A percentile compares a stretch with the other conserved stretches of the same genome.
Conservation (phyloP, 768 basidiomycete species). For the Trametes cinnabarina region DNA sequence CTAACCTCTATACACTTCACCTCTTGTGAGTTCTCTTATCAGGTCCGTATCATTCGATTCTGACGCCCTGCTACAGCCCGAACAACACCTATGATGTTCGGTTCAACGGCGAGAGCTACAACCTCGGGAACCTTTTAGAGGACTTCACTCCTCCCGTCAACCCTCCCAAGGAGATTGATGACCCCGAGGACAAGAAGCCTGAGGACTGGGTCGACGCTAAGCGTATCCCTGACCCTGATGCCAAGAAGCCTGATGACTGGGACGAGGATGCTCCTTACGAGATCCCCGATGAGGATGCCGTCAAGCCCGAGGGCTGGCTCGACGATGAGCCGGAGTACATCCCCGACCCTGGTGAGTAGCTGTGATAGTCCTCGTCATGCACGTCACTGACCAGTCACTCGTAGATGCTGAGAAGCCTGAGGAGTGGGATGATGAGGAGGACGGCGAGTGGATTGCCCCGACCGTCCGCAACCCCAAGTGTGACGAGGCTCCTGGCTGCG, state of each 20-base stretch:
- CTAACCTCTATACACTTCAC: constrained; percentile 93
- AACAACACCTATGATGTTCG: constrained; percentile 92
- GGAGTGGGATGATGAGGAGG: constrained; percentile 99
- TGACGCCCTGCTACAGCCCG: too few relatives aligned
- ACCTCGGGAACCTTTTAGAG: constrained; percentile 82
- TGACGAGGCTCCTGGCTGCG: constrained; percentile 87
- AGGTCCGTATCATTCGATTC: too few relatives aligned
- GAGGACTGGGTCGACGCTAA: constrained; percentile 89
- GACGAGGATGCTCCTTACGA: constrained; percentile 95
- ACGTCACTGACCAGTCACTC: neutral
- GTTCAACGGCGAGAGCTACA: constrained; percentile 83
- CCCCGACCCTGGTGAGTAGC: constrained; percentile 75
- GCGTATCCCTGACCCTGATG: constrained; percentile 81
- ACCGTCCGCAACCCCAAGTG: constrained; percentile 89
- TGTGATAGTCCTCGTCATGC: neutral
- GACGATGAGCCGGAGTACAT: constrained; percentile 78
- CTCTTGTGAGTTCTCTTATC: constrained; percentile 63
- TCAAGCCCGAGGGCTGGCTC: constrained; percentile 94
- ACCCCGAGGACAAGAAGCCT: constrained; percentile 89
- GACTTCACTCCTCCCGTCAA: constrained; percentile 94
- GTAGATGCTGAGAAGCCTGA: constrained; percentile 90
- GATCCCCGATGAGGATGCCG: constrained; percentile 82
- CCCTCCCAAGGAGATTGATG: constrained; percentile 90
- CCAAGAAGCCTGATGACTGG: constrained; percentile 95
- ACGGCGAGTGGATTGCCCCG: constrained; percentile 97